Evolutionary conservation across 768 basidiomycete genomes (phyloP).

Genomic region (Phanerochaete carnosa): DNA sequence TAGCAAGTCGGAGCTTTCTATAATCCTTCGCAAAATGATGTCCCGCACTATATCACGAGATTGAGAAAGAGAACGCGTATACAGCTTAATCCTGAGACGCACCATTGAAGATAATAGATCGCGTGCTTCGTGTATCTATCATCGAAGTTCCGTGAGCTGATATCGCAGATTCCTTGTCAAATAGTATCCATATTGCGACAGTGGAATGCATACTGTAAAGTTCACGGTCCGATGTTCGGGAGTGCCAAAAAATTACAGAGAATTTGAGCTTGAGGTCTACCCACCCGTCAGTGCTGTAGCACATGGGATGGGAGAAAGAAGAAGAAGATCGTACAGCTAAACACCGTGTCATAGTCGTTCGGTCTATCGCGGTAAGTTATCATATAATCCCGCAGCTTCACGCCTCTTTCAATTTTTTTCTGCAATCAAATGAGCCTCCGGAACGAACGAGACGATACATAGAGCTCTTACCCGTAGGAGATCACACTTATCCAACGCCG

Average conservation of each 20-base stretch:
- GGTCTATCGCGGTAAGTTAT: conserved; percentile 67
- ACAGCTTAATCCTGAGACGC: conserved; percentile 21
- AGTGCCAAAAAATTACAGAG: conserved; percentile 59
- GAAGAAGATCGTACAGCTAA: conserved; percentile 53
- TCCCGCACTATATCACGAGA: conserved; percentile 21
- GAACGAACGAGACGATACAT: background rate
- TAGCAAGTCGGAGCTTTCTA: conserved; percentile 26
- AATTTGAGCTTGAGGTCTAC: conserved; percentile 77
- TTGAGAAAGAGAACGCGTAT: background rate
- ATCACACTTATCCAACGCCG: conserved; percentile 47
- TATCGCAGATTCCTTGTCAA: background rate
- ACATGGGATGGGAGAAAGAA: conserved; percentile 9
- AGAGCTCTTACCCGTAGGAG: conserved; percentile 55
- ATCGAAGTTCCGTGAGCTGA: conserved; percentile 79
- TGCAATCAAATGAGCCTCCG: conserved; percentile 22
- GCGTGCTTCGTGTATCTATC: conserved; percentile 73
- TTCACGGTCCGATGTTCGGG: conserved; percentile 73
- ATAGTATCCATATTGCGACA: background rate
- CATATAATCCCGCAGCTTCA: conserved; percentile 68
- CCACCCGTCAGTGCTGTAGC: background rate
- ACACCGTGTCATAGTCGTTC: conserved; percentile 76
- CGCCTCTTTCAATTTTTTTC: conserved; percentile 76
- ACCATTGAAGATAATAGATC: conserved; percentile 74
- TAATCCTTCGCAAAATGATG: conserved; percentile 27
- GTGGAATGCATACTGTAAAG: conserved; percentile 53